Base-by-base conservation (phyloP, 2,329 filamentous ascomycete genomes). In the Fusarium tricinctum region DNA sequence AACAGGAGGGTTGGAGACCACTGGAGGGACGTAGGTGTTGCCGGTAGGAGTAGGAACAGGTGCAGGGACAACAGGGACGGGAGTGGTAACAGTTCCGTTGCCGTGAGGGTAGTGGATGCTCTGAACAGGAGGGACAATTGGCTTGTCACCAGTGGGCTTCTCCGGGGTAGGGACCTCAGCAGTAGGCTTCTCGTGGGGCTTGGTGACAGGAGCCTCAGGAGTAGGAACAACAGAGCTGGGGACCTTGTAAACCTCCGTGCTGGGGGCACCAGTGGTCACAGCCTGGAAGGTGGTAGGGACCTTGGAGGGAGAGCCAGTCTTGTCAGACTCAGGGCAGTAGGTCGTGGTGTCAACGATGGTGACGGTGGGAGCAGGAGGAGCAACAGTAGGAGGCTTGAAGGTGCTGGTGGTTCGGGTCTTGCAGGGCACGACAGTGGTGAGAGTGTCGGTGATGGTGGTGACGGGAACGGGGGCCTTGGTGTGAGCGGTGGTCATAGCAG, bases 371-470 rank as follows among this genome's bases (percentile, higher is more conserved):
- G 66, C 59, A 23, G 71, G 58, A n/a, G 60, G 53, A 8, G 62
- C 17, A 26, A 47, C 61, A 17, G 71, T 63, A 42, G 71, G 73
- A 51, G 71, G 65, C 19, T 73, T 61, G 63, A 71, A 72, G 39
- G 65, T 73, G 57, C 62, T 74, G 57, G 62, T 74, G 5, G 66
- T 74, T 43, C 66, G 72, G 46, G 59, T 63, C 44, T 71, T 63
- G 66, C 72, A 74, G 2, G 72, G 72, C 28, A 74, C 72, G 42
- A 74, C 53, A 4, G 72, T 74, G 45, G 68, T 71, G 12, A 74
- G 60, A 26, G 72, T 74, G 35, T 74, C 72, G 23, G 72, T 74
- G 52, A 74, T 46, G 38, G 70, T 74, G 35, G 63, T 70, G 38
- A 70, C 58, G 14, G 69, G 49, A 28, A 63, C 66, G 2, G 63